phyloP scores from a whole-genome alignment of 208 protist genomes.

The Crithidia brevicula region DNA sequence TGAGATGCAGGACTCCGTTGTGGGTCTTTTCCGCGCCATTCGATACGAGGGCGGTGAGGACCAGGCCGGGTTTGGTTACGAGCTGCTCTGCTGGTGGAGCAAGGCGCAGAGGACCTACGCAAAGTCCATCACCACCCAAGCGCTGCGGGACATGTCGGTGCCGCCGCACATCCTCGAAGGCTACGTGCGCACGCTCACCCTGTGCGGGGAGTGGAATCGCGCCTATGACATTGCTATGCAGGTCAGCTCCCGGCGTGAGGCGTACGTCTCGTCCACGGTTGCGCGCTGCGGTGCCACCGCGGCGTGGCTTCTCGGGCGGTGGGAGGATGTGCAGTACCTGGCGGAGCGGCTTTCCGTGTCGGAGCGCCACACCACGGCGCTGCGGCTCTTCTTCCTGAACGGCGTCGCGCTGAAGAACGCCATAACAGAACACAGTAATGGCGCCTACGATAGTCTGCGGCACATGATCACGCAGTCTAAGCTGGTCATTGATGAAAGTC shows the following conservation, averaged over 20 bases:
- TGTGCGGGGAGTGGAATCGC: slow-evolving; percentile 86
- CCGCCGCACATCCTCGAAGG: slow-evolving; percentile 54
- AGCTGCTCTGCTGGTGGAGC: slow-evolving; percentile 88
- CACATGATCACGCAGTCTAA: slow-evolving; percentile 67
- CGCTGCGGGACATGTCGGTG: slow-evolving; percentile 38
- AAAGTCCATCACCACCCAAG: slow-evolving; percentile 45
- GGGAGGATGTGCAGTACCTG: slow-evolving; percentile 81
- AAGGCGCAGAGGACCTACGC: slow-evolving; percentile 85
- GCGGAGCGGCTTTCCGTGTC: slow-evolving; percentile 70
- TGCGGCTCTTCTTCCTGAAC: slow-evolving; percentile 83
- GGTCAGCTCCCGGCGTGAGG: slow-evolving; percentile 37
- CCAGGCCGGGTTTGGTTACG: slow-evolving; percentile 83
- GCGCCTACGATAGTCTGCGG: slow-evolving; percentile 46
- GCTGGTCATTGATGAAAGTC: slow-evolving; percentile 82
- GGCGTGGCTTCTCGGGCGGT: slow-evolving; percentile 24
- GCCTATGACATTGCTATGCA: slow-evolving; percentile 64
- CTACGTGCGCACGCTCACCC: slow-evolving; percentile 89
- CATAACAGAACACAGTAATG: slow-evolving; percentile 36
- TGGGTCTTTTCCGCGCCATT: slow-evolving; percentile 85
- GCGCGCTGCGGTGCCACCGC: slow-evolving; percentile 73
- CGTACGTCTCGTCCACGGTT: slow-evolving; percentile 61
- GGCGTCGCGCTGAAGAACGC: slow-evolving; percentile 53
- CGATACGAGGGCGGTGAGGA: slow-evolving; percentile 76
- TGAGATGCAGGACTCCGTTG: slow-evolving; percentile 92
- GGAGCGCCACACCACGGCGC: slow-evolving; percentile 67